These are phyloP conservation scores for Eucalyptus decipiens DNA, from an alignment of 345 rosid species.

Conservation along the genomic window DNA sequence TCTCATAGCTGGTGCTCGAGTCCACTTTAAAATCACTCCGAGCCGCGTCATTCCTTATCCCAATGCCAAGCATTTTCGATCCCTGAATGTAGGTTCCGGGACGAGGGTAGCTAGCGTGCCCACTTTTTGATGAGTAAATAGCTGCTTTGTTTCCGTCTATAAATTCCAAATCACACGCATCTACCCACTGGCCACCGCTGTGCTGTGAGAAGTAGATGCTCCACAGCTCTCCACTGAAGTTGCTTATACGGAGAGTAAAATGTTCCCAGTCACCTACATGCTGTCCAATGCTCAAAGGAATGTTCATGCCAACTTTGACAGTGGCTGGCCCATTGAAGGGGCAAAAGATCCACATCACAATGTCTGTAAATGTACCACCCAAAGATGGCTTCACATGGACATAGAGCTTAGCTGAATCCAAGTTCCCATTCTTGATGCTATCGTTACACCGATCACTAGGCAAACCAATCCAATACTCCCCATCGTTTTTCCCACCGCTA, in stretches of 20 bases:
- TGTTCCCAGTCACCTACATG: constrained; percentile 98
- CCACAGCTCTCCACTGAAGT: constrained; percentile 71
- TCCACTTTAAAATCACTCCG: constrained; percentile 31
- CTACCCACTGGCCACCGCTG: constrained; percentile 80
- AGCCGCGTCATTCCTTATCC: constrained; percentile 65
- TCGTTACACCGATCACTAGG: constrained; percentile 20
- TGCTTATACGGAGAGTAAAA: constrained; percentile 76
- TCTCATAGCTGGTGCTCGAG: constrained; percentile 56
- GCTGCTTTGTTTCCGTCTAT: constrained; percentile 44
- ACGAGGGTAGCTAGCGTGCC: constrained; percentile 78
- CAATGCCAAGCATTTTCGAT: constrained; percentile 45
- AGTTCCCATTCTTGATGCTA: constrained; percentile 39
- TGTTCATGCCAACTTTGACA: constrained; percentile 44
- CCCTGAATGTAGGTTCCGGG: constrained; percentile 69
- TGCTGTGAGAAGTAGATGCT: constrained; percentile 84
- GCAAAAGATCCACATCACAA: constrained; percentile 82
- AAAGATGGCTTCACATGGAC: constrained; percentile 70
- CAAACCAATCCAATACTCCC: constrained; percentile 65
- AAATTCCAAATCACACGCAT: constrained; percentile 59
- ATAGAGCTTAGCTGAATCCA: constrained; percentile 66
- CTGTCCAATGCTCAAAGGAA: constrained; percentile 59
- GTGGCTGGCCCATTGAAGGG: constrained; percentile 91
- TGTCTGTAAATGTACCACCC: constrained; percentile 82
- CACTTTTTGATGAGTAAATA: constrained; percentile 55
- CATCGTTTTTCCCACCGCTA: constrained; percentile 48